Conservation (phyloP, 139 green algal species). For the Asterochloris sp. region DNA sequence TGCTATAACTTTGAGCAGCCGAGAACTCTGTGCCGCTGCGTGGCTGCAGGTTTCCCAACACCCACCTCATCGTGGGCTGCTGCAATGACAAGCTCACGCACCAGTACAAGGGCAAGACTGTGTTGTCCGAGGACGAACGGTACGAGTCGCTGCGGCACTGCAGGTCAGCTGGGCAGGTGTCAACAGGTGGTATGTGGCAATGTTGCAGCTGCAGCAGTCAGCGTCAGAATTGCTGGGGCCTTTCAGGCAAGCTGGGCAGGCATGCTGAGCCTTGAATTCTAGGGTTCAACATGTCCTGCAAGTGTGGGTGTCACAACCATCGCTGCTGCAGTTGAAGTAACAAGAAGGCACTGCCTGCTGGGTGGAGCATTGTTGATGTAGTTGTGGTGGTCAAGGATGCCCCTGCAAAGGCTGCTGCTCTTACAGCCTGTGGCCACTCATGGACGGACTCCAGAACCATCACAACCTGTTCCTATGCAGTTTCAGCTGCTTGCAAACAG, state of each 20-base stretch:
- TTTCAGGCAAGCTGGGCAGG: not conserved
- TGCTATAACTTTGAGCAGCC: not conserved
- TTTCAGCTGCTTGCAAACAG: not conserved
- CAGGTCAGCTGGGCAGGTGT: conserved; percentile 44
- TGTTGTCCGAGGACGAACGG: conserved; percentile 82
- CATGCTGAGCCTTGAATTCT: not conserved
- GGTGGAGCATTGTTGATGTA: no score
- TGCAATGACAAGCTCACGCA: conserved; percentile 81
- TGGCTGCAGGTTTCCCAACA: conserved; percentile 72
- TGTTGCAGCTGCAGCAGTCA: not conserved
- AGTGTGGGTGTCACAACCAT: no score
- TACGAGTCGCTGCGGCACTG: conserved; percentile 86
- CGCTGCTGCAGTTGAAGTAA: no score
- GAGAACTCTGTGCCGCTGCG: not conserved
- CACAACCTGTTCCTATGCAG: not conserved
- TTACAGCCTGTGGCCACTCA: no score
- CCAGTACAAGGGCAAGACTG: conserved; percentile 87
- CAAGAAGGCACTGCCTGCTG: no score
- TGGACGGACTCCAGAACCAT: no score
- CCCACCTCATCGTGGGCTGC: conserved; percentile 75
- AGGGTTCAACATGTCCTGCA: no score
- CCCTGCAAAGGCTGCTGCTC: no score
- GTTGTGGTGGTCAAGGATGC: no score
- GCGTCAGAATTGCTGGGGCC: not conserved
- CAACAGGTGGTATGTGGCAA: not conserved